A percentile compares a stretch with the other conserved stretches of the same genome.
phyloP scores from a whole-genome alignment of 2,329 filamentous ascomycete species.

The Aspergillus unguis region DNA sequence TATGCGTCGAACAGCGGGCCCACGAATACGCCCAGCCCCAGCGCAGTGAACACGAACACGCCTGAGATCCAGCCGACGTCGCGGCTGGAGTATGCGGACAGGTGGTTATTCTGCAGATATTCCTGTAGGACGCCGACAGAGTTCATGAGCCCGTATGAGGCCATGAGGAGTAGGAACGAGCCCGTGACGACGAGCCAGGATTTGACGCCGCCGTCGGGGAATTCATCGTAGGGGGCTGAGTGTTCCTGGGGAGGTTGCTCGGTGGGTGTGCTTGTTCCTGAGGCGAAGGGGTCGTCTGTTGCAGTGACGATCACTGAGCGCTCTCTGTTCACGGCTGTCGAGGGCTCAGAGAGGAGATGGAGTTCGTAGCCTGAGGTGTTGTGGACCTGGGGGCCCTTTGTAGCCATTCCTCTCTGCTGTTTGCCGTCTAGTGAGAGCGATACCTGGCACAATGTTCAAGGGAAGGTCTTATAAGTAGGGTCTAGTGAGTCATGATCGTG shows the following conservation, averaged over 20 bases:
- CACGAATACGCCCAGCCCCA: conserved; percentile 47
- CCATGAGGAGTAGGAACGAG: conserved; percentile 39
- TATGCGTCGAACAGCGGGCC: conserved; percentile 52
- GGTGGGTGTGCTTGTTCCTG: neutral
- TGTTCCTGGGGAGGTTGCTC: neutral
- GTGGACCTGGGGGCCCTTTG: neutral
- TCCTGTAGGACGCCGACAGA: conserved; percentile 50
- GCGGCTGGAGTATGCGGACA: conserved; percentile 42
- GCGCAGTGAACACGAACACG: conserved; percentile 46
- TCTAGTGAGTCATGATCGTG: too few relatives aligned
- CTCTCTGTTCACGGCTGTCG: neutral
- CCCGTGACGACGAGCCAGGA: conserved; percentile 39
- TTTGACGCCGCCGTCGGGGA: conserved; percentile 34
- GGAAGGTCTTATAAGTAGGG: too few relatives aligned
- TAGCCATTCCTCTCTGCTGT: neutral
- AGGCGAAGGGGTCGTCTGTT: too few relatives aligned
- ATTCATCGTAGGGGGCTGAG: conserved; percentile 11
- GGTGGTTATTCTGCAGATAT: conserved; percentile 47
- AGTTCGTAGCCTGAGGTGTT: neutral
- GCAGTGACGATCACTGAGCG: too few relatives aligned
- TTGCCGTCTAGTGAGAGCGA: too few relatives aligned
- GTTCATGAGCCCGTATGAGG: conserved; percentile 49
- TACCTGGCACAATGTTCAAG: too few relatives aligned
- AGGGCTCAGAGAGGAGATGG: neutral
- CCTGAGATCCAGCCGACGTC: conserved; percentile 52